Conservation (phyloP, 2,329 filamentous ascomycete species). For the Xylaria sp. region DNA sequence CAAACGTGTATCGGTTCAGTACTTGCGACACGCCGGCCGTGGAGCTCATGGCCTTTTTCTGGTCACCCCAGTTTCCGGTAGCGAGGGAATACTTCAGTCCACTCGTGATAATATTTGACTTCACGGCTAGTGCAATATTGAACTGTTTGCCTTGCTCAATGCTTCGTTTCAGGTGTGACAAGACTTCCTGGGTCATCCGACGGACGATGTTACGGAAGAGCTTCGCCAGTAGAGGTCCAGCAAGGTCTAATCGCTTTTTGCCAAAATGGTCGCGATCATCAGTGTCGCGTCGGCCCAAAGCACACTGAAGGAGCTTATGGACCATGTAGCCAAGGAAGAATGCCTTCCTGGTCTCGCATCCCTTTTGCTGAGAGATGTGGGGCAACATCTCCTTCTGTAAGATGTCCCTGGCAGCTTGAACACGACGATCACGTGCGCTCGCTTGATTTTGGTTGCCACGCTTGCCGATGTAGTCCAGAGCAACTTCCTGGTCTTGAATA, state of each 20-base stretch:
- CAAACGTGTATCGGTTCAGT: conserved; percentile 96
- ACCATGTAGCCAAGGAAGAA: conserved; percentile 99
- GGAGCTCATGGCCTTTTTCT: conserved; percentile 95
- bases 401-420: conserved; percentile 91
- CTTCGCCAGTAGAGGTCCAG: conserved; percentile 93
- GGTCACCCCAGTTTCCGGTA: conserved; percentile 98
- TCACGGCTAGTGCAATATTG: conserved; percentile 89
- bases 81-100: conserved; percentile 96
- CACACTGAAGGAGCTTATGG: conserved; percentile 92
- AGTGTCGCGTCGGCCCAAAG: conserved; percentile 89
- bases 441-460: conserved; percentile 79
- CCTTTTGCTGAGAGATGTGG: conserved; percentile 94
- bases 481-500: conserved; percentile 94
- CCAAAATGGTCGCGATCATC: conserved; percentile 99
- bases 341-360: conserved; percentile 93
- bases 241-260: conserved; percentile 96
- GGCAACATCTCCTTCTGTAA: conserved; percentile 97
- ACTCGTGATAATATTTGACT: conserved; percentile 89
- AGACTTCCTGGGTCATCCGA: conserved; percentile 90
- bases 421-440: conserved; percentile 84
- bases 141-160: conserved; percentile 91
- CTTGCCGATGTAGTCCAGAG: conserved; percentile 94
- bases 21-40: conserved; percentile 99
- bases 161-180: conserved; percentile 89
- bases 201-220: conserved; percentile 93